Evolutionary conservation across 257 asterid species (phyloP).

Genomic region (Salvia miltiorrhiza): DNA sequence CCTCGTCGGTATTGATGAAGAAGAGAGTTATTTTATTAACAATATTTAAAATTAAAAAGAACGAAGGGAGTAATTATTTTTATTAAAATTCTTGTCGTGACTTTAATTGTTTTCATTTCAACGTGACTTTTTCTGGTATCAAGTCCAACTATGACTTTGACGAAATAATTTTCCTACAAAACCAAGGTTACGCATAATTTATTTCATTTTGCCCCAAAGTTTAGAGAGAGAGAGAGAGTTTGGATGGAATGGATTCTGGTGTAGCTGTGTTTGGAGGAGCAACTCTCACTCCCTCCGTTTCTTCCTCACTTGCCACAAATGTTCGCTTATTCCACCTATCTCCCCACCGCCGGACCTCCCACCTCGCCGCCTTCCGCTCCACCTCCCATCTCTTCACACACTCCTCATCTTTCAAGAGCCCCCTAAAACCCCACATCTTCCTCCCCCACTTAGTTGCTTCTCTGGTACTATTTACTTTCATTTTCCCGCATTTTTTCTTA

Average conservation of each 20-base stretch:
- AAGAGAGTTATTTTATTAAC: too few species aligned
- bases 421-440: constrained; percentile 46
- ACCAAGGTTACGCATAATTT: too few species aligned
- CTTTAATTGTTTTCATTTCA: too few species aligned
- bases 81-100: too few species aligned
- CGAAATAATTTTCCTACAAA: too few species aligned
- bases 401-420: constrained; percentile 32
- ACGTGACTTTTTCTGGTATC: too few species aligned
- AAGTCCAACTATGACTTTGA: too few species aligned
- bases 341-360: constrained; percentile 31
- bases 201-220: not conserved
- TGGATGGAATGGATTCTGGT: constrained; percentile 46
- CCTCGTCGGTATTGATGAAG: too few species aligned
- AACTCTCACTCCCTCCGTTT: constrained; percentile 29
- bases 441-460: constrained; percentile 85
- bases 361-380: constrained; percentile 57
- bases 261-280: constrained; percentile 42
- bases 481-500: not conserved
- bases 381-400: constrained; percentile 42
- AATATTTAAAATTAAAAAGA: too few species aligned
- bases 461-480: constrained; percentile 34
- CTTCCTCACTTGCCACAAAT: constrained; percentile 29
- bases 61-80: too few species aligned
- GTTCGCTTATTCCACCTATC: constrained; percentile 31
- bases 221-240: constrained; percentile 6